Evolutionary conservation across 176 grass and related monocot genomes (phyloP).

Genomic region (Paspalum vaginatum): DNA sequence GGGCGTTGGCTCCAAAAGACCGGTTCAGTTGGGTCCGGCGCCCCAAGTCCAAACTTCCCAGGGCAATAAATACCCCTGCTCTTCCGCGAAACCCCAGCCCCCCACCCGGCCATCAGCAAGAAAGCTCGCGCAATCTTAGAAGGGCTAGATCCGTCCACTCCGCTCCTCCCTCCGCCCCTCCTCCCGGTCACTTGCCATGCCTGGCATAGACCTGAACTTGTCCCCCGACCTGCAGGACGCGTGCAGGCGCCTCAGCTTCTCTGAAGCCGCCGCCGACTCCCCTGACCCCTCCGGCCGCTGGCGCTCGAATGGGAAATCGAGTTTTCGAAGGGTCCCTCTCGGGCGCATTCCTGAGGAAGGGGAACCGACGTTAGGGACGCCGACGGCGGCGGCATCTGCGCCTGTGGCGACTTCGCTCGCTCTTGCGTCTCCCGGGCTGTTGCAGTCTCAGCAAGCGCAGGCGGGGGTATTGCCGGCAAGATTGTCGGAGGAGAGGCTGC

Average conservation of each 20-base stretch:
- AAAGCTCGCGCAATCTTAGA: neutral
- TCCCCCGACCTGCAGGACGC: slow-evolving; percentile 14
- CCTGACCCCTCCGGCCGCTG: neutral
- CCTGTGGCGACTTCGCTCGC: neutral
- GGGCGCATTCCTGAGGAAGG: too few relatives aligned
- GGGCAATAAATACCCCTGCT: neutral
- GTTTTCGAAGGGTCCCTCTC: too few relatives aligned
- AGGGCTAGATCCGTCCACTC: slow-evolving; percentile 26
- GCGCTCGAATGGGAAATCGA: too few relatives aligned
- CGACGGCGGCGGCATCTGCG: neutral
- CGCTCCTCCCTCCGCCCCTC: neutral
- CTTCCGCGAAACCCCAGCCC: neutral
- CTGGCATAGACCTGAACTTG: neutral
- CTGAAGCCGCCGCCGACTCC: neutral
- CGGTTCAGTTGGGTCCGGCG: neutral
- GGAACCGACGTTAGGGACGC: neutral
- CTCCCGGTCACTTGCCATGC: slow-evolving; percentile 1
- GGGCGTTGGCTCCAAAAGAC: too few relatives aligned
- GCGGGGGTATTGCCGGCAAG: slow-evolving; percentile 7
- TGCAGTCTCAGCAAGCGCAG: slow-evolving; percentile 20
- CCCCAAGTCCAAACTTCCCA: neutral
- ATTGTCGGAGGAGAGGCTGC: slow-evolving; percentile 8
- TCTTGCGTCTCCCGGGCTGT: neutral
- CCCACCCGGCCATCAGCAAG: neutral
- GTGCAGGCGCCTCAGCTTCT: slow-evolving; percentile 46